phyloP scores from a whole-genome alignment of 2,329 filamentous ascomycete species.

The Apiospora koreana region DNA sequence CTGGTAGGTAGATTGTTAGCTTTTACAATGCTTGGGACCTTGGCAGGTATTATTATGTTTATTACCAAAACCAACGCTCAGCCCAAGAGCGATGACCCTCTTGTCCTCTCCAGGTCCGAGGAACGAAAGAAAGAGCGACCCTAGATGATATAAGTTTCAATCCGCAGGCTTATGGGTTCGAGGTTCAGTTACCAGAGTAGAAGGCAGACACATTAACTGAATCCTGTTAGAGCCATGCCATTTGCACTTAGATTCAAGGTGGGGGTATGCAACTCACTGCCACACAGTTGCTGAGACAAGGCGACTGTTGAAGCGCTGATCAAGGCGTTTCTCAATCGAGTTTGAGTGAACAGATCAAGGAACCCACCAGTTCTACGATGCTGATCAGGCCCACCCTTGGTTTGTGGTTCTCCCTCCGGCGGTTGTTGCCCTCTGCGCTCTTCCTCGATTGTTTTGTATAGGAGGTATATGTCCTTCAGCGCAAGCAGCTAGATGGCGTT shows the following conservation, averaged over 20 bases:
- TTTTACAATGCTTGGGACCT: not conserved
- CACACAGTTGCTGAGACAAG: constrained; percentile 35
- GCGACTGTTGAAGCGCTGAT: constrained; percentile 34
- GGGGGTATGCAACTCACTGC: constrained; percentile 28
- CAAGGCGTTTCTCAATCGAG: constrained; percentile 31
- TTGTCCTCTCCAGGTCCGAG: not conserved
- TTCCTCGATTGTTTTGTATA: constrained; percentile 28
- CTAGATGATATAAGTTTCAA: not conserved
- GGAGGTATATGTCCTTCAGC: constrained; percentile 39
- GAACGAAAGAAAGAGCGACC: constrained; percentile 22
- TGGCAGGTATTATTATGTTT: too few relatives aligned
- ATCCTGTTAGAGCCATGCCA: constrained; percentile 19
- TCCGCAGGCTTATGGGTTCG: rapidly evolving
- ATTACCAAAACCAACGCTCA: constrained; percentile 33
- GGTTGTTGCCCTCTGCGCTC: not conserved
- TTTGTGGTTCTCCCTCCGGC: not conserved
- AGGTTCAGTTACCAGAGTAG: constrained; percentile 38
- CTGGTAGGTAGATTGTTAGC: constrained; percentile 18
- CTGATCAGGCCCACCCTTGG: too few relatives aligned
- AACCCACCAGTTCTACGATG: not conserved
- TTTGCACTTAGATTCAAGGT: constrained; percentile 17
- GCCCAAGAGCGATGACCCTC: constrained; percentile 30
- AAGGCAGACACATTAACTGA: constrained; percentile 45
- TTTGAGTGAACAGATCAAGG: constrained; percentile 25
- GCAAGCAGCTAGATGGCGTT: constrained; percentile 34